Evolutionary conservation across 306 rosid genomes (phyloP).

Genomic region (Cucurbita argyrosperma): DNA sequence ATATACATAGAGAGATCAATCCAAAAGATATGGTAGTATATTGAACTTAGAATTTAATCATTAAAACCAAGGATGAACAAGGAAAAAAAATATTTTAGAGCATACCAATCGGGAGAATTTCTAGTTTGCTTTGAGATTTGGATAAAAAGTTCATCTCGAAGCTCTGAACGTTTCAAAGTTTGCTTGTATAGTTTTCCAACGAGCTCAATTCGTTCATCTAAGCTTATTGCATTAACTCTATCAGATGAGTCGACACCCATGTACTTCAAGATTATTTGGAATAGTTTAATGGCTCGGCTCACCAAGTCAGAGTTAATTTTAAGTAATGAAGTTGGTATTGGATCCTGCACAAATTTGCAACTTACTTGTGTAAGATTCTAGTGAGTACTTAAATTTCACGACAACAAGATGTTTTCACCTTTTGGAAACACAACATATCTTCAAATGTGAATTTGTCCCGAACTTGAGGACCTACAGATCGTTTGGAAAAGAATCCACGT

Average conservation of each 20-base stretch:
- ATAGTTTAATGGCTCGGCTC: slow-evolving; percentile 71
- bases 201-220: slow-evolving; percentile 73
- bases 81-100: neutral
- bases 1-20: neutral
- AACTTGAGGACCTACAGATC: slow-evolving; percentile 60
- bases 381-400: neutral
- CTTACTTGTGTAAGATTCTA: neutral
- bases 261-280: slow-evolving; percentile 81
- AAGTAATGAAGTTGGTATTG: slow-evolving; percentile 77
- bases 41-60: neutral
- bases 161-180: slow-evolving; percentile 75
- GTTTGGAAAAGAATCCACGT: slow-evolving; percentile 80
- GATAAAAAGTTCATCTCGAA: slow-evolving; percentile 84
- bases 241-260: slow-evolving; percentile 82
- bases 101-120: slow-evolving; percentile 77
- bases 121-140: slow-evolving; percentile 92
- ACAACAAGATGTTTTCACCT: slow-evolving; percentile 30
- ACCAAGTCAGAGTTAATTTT: slow-evolving; percentile 67
- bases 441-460: slow-evolving; percentile 74
- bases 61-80: neutral
- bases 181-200: slow-evolving; percentile 83
- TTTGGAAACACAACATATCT: slow-evolving; percentile 93
- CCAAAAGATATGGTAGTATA: neutral
- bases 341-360: slow-evolving; percentile 39
- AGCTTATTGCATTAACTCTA: slow-evolving; percentile 38